A percentile compares a stretch with the other conserved stretches of the same genome.
Conservation (phyloP, 2,329 filamentous ascomycete genomes). For the Alternaria sp. region DNA sequence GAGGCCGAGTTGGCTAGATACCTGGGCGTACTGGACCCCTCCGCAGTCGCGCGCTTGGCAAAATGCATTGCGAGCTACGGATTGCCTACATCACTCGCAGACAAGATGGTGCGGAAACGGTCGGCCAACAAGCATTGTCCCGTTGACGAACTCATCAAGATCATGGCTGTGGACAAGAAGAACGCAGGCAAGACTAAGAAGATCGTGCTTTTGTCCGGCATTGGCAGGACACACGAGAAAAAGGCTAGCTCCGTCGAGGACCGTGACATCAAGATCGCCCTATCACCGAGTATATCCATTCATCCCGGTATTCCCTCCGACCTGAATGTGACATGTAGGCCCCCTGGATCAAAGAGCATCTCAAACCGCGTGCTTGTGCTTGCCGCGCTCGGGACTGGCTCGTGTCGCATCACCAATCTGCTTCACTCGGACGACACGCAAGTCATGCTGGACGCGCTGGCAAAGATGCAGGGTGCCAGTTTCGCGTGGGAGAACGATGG, state of each 20-base stretch:
- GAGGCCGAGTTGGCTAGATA: conserved; percentile 93
- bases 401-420: conserved; percentile 88
- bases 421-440: conserved; percentile 97
- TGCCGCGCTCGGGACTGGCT: conserved; percentile 85
- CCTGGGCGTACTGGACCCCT: conserved; percentile 82
- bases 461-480: conserved; percentile 81
- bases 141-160: conserved; percentile 82
- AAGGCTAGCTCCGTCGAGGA: conserved; percentile 91
- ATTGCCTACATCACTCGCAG: conserved; percentile 82
- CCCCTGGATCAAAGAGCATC: conserved; percentile 96
- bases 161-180: conserved; percentile 99
- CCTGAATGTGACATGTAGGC: conserved; percentile 77
- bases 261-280: conserved; percentile 78
- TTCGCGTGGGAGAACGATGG: conserved; percentile 96
- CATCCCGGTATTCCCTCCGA: conserved; percentile 72
- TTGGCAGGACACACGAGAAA: conserved; percentile 86
- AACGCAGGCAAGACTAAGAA: conserved; percentile 96
- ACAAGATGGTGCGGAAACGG: conserved; percentile 81
- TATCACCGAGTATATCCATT: conserved; percentile 81
- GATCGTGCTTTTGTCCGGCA: conserved; percentile 88
- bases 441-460: conserved; percentile 94
- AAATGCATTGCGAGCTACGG: conserved; percentile 97
- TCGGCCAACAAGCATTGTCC: conserved; percentile 88
- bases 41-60: conserved; percentile 84
- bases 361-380: conserved; percentile 96